These are phyloP conservation scores for Leccinum huronense DNA, from an alignment of 1,284 basidiomycete genomes.

Conservation along the genomic window DNA sequence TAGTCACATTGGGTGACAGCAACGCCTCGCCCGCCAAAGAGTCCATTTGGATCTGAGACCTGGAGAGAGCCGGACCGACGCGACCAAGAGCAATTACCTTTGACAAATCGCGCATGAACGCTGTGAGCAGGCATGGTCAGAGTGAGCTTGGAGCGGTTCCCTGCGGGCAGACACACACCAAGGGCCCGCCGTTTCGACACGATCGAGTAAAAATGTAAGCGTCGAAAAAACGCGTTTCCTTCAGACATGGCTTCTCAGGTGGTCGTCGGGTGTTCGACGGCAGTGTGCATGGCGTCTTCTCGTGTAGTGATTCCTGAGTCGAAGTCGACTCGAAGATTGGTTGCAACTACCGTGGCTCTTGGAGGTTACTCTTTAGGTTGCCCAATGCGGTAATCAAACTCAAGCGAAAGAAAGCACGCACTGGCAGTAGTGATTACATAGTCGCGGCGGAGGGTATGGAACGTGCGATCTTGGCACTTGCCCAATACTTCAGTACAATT, in stretches of 20 bases:
- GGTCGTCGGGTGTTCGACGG: slow-evolving; percentile 67
- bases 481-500: slow-evolving; percentile 93
- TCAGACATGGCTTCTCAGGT: slow-evolving; percentile 82
- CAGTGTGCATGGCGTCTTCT: slow-evolving; percentile 31
- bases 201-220: slow-evolving; percentile 85
- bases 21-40: slow-evolving; percentile 71
- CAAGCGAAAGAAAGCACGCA: too few species aligned
- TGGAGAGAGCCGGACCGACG: slow-evolving; percentile 58
- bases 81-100: slow-evolving; percentile 78
- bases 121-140: slow-evolving; percentile 40
- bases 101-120: slow-evolving; percentile 83
- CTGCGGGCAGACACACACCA: slow-evolving; percentile 51
- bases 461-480: slow-evolving; percentile 83
- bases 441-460: too few species aligned
- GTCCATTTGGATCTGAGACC: slow-evolving; percentile 76
- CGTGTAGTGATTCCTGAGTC: neutral
- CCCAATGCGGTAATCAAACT: slow-evolving; percentile 10
- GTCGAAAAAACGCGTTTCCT: slow-evolving; percentile 74
- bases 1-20: slow-evolving; percentile 63
- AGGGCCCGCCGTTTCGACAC: slow-evolving; percentile 87
- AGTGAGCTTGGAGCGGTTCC: neutral
- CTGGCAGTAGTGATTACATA: neutral
- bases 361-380: neutral
- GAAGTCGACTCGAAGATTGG: neutral
- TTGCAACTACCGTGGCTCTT: neutral